phyloP scores from a whole-genome alignment of 306 rosid genomes.

The Cicer judaicum region DNA sequence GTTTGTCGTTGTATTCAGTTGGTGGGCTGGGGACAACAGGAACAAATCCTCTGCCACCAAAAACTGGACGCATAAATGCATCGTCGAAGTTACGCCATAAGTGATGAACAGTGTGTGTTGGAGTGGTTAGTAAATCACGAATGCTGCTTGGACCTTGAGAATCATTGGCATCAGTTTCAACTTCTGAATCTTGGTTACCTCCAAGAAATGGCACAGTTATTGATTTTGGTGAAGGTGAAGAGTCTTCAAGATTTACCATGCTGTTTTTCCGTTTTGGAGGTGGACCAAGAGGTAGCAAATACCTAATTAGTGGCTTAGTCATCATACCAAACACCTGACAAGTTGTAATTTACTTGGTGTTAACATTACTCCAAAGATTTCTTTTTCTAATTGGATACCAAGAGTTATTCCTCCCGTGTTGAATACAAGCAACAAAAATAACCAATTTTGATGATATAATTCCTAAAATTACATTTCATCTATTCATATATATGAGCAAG shows the following conservation, averaged over 20 bases:
- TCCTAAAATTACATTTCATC: too few species aligned
- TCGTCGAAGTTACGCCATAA: constrained; percentile 91
- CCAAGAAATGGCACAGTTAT: constrained; percentile 68
- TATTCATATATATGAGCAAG: too few species aligned
- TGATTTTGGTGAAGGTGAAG: constrained; percentile 75
- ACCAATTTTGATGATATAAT: too few species aligned
- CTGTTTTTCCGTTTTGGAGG: constrained; percentile 60
- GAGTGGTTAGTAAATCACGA: constrained; percentile 73
- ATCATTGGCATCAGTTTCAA: constrained; percentile 49
- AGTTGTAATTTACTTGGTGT: constrained; percentile 2
- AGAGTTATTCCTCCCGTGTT: too few species aligned
- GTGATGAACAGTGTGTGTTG: constrained; percentile 82
- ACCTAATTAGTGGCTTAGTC: constrained; percentile 92
- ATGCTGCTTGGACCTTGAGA: constrained; percentile 60
- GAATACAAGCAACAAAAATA: too few species aligned
- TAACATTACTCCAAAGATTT: too few species aligned
- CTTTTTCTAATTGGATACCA: too few species aligned
- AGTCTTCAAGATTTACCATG: constrained; percentile 54
- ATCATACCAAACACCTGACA: constrained; percentile 87
- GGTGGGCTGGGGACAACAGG: constrained; percentile 71
- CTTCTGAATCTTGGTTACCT: constrained; percentile 63
- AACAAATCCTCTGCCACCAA: constrained; percentile 97
- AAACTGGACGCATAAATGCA: constrained; percentile 89
- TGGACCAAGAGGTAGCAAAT: constrained; percentile 56
- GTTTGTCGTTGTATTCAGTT: constrained; percentile 46